Base-by-base conservation (phyloP, 352 stramenopile genomes). In the Hyaloperonospora brassicae region DNA sequence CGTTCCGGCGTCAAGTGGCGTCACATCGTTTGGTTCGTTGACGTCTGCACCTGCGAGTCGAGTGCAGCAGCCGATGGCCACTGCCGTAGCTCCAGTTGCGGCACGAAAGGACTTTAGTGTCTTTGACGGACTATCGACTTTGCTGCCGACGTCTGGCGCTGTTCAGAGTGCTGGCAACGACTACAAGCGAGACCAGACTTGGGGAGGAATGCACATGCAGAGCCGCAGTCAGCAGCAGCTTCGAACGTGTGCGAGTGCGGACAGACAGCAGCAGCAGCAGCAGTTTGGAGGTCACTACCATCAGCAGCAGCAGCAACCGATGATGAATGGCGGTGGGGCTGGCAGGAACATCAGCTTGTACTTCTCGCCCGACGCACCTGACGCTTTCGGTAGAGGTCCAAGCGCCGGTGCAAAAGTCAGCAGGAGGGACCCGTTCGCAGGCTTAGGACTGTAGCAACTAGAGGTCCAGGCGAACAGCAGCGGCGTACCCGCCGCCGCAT, bases 401-500 rank as follows among this genome's bases (percentile, higher is more conserved):
- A 62, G 54, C 12, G 44, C 49, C 5, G 50, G 53, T 14, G 36
- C 57, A 2, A 68, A 62, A 7, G 7, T 3, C 27, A 31, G 27
- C 36, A 41, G 62, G 42, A 70, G 79, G 48, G 82, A 92, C 48
- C 82, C 82, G 38, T 92, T 92, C 62, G 79, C 82, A 5, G 82
- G 82, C 8, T 59, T 89, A 21, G 82, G 79, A n/a, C 52, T 87
- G 51, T 58, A 41, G 27, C 46, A 47, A 47, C 12, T 39, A 30
- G n/a, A n/a, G n/a, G n/a, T n/a, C n/a, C n/a, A n/a, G n/a, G n/a
- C n/a, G n/a, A n/a, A n/a, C n/a, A n/a, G n/a, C n/a, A n/a, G n/a
- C n/a, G n/a, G n/a, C n/a, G n/a, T n/a, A n/a, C n/a, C n/a, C n/a
- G n/a, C n/a, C n/a, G n/a, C n/a, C n/a, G n/a, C n/a, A n/a, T n/a